Evolutionary conservation across 2,329 filamentous ascomycete species (phyloP), one percentile per base, ranked within the genome.

Genomic region (Aureobasidium uvarum): DNA sequence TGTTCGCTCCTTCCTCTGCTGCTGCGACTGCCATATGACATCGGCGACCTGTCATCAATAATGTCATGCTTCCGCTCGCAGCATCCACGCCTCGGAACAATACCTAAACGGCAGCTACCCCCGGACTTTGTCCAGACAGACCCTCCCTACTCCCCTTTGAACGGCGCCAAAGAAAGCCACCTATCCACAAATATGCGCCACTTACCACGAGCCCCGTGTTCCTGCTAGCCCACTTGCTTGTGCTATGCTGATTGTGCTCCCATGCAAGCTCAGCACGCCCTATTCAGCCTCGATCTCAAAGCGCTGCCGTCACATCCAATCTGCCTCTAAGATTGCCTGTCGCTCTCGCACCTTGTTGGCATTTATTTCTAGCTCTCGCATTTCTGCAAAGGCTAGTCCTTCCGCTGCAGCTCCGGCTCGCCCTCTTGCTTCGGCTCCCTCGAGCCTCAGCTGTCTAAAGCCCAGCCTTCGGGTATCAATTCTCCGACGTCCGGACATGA

Each of bases 401-500:
- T 33, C 25, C 10, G 16, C 54, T 58, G 54, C 52, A 56, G 36
- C 38, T 10, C 25, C 54, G 16, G 10, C 33, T 14, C 16, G 39
- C 43, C 16, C 13, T 48, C 14, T 20, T 23, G 43, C 56, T 16
- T 48, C 43, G 28, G 56, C 56, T 46, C 41, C 28, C 20, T 45
- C 3, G 54, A 31, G 11, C 38, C 43, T 45, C 28, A 48, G 56
- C 43, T 60, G 41, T 38, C 43, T 38, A n/a, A 36, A n/a, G 11
- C n/a, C 48, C 56, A 59, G 56, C 41, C 18, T 60, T 10, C 56
- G 41, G 41, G 1, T 28, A 38, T 38, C 43, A 48, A 60, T 60
- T 48, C 56, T 48, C 56, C 56, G 56, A 48, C 20, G 2, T 60
- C 56, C 56, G 43, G 28, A 38, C 56, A 14, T 38, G n/a, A 38